Evolutionary conservation across 164 flowering plant genomes (phyloP), one percentile per base, ranked within the genome.

Genomic region (Houttuynia cordata): DNA sequence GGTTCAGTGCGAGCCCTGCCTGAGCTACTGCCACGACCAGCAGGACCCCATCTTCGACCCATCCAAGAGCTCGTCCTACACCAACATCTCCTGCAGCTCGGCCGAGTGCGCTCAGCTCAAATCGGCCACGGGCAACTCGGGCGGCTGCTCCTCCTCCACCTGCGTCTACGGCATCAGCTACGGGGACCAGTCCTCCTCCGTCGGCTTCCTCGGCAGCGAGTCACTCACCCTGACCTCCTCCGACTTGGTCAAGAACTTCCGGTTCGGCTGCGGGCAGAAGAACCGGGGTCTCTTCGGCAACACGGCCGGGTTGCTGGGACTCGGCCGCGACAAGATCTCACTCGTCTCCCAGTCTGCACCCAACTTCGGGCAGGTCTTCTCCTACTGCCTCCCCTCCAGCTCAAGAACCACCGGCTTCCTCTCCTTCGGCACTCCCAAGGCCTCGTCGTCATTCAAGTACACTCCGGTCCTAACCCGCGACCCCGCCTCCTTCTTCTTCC

Each of bases 1-100:
- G 87, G 78, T 85, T 1, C 90, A 84, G 41, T 84, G 90, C 58
- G 7, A 64, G 52, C 90, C 87, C 12, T 85, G 88, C 40, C 69
- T 55, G 8, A 30, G 30, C 25, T 19, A n/a, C 30, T 84, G 89
- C 62, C 78, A 83, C 66, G 0, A 57, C 2, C 85, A 83, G 34
- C 51, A 57, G 17, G 88, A 78, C 0, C 75, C 80, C 0, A 76
- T 66, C 21, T 81, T 78, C 62, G 63, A 75, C 53, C 84, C 84
- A 4, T 47, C 70, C 4, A 1, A n/a, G 1, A 81, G 84, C 8
- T 4, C 63, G 0, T 51, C 85, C 0, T 81, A 76, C 41, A 0
- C 55, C 62, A 78, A 81, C 53, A 30, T 81, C 25, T 50, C 81
- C 0, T 83, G 88, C 59, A 10, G 42, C 50, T 64, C 80, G 0